phyloP scores from a whole-genome alignment of 2,329 filamentous ascomycete species.

The Fusarium miscanthi region DNA sequence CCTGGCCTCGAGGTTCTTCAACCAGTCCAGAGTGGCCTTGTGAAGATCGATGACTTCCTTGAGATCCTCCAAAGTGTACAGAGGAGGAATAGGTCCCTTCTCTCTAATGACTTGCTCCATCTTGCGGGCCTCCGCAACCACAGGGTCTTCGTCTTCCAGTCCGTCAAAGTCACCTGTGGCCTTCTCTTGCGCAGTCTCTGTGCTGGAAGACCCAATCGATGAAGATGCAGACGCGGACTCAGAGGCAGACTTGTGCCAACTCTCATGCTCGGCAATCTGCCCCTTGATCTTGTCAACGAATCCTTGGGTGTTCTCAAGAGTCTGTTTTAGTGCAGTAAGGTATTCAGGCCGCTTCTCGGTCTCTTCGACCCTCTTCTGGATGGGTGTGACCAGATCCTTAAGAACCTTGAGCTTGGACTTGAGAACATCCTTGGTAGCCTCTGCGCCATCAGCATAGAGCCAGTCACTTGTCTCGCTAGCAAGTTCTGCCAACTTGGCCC shows the following conservation, averaged over 20 bases:
- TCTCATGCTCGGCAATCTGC: slow-evolving; percentile 76
- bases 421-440: slow-evolving; percentile 79
- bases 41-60: slow-evolving; percentile 70
- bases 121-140: slow-evolving; percentile 53
- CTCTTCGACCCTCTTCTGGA: slow-evolving; percentile 81
- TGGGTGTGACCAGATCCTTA: slow-evolving; percentile 80
- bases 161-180: slow-evolving; percentile 72
- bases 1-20: slow-evolving; percentile 74
- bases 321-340: slow-evolving; percentile 73
- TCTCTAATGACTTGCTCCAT: slow-evolving; percentile 59
- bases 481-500: slow-evolving; percentile 73
- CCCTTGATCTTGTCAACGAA: slow-evolving; percentile 76
- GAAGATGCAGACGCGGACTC: slow-evolving; percentile 61
- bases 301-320: slow-evolving; percentile 77
- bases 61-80: slow-evolving; percentile 81
- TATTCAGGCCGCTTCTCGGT: slow-evolving; percentile 75
- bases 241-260: slow-evolving; percentile 65
- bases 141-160: slow-evolving; percentile 76
- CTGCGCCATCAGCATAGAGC: slow-evolving; percentile 86
- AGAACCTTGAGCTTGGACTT: slow-evolving; percentile 81
- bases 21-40: slow-evolving; percentile 75
- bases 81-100: slow-evolving; percentile 67
- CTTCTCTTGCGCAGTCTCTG: slow-evolving; percentile 59
- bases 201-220: slow-evolving; percentile 54
- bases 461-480: slow-evolving; percentile 82